Base-by-base conservation (phyloP, 2,329 filamentous ascomycete genomes). In the Allantophomopsis lycopodina region DNA sequence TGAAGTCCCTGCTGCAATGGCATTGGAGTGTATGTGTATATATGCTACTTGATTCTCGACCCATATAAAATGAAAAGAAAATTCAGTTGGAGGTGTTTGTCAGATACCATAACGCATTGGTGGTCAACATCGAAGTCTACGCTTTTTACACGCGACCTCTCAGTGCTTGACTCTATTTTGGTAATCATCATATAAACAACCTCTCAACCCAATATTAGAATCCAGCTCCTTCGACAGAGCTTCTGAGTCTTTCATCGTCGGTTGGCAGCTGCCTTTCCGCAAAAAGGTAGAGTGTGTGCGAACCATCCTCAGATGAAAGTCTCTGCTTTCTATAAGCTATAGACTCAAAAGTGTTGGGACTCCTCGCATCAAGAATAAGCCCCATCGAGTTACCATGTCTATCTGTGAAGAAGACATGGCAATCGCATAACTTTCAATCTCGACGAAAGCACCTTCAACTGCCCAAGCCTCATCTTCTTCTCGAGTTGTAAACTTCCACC, bases 321-420 rank as follows among this genome's bases (percentile, higher is more conserved):
- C 50, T 41, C 66, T 61, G 64, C 63, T 69, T 70, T 66, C 60
- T 58, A 68, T 68, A 68, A 69, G 64, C 63, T 67, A 68, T 61
- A 62, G 64, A 67, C 61, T 60, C 60, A 47, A 53, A 62, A 62
- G 60, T 28, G 46, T 30, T 53, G 56, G n/a, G 54, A 73, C 83
- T 82, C 83, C 86, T 94, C 87, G 88, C 83, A 74, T 87, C 89
- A 83, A 95, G 86, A 95, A 94, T 96, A 87, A 95, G 89, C 89
- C 89, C 89, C 89, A 94, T 96, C 87, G 88, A 94, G 89, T 96
- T 93, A 94, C 84, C 71, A 64, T 60, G 58, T 56, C 40, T 48
- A 44, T 53, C 52, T 51, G 49, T 47, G 44, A 48, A 52, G 55
- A 50, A 44, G 32, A 44, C 58, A 65, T 58, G 66, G 83, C 85